phyloP scores from a whole-genome alignment of 2,329 filamentous ascomycete genomes.

The Neonectria sp. region DNA sequence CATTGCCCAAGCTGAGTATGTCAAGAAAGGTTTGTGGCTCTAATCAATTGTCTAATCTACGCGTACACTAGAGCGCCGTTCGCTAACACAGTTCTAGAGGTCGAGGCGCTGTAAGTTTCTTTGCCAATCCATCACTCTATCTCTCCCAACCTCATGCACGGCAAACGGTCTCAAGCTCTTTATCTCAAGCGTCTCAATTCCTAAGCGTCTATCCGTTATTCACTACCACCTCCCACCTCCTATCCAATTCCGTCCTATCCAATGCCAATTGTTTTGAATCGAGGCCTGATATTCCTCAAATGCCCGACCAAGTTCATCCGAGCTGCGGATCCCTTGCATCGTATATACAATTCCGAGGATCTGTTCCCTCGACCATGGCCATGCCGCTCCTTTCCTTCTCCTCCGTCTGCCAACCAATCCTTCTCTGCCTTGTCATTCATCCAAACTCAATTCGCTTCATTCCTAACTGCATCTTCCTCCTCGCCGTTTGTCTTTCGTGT shows the following conservation, averaged over 20 bases:
- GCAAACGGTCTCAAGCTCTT: not conserved
- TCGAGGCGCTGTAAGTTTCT: slow-evolving; percentile 86
- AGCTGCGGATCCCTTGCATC: not conserved
- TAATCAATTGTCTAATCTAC: too few species aligned
- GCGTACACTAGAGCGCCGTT: too few species aligned
- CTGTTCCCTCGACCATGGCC: slow-evolving; percentile 2
- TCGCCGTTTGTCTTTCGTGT: slow-evolving; percentile 30
- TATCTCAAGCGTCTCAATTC: slow-evolving; percentile 3
- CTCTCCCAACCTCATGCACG: not conserved
- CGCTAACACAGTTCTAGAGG: slow-evolving; percentile 69
- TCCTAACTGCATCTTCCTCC: slow-evolving; percentile 16
- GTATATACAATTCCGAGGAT: slow-evolving; percentile 14
- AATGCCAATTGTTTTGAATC: slow-evolving; percentile 3
- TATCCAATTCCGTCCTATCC: not conserved
- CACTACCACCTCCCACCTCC: not conserved
- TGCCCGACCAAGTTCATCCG: not conserved
- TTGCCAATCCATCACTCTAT: too few species aligned
- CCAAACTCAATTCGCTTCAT: not conserved
- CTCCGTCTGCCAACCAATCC: not conserved
- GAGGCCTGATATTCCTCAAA: slow-evolving; percentile 1
- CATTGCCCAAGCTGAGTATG: slow-evolving; percentile 85
- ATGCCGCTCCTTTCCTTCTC: not conserved
- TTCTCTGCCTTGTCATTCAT: not conserved
- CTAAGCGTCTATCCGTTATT: slow-evolving; percentile 7
- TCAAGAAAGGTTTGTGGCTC: slow-evolving; percentile 81